Conservation (phyloP, 768 basidiomycete species). For the Gyrodon lividus region DNA sequence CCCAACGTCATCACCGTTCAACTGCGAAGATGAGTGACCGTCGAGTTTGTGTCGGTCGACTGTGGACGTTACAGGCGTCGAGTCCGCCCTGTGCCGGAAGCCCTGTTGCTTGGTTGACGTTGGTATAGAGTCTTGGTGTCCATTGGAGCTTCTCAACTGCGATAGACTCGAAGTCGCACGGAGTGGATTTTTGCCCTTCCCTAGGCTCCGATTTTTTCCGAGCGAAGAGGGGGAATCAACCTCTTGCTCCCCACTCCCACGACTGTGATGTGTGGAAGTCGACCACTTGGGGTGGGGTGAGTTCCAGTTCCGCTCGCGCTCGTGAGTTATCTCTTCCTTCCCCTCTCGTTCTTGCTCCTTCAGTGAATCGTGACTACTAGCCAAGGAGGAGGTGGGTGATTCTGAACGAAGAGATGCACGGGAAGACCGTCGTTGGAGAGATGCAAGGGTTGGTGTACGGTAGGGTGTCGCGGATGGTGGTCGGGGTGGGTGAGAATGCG, state of each 20-base stretch:
- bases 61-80: background rate
- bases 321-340: conserved; percentile 40
- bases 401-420: conserved; percentile 35
- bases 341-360: conserved; percentile 32
- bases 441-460: conserved; percentile 30
- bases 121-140: conserved; percentile 6
- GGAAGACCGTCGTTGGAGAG: conserved; percentile 35
- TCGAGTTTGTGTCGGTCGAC: background rate
- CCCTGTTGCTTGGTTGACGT: conserved; percentile 3
- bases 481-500: conserved; percentile 37
- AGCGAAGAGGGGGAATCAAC: conserved; percentile 14
- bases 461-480: conserved; percentile 41
- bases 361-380: conserved; percentile 34
- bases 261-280: conserved; percentile 16
- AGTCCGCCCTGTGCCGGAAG: background rate
- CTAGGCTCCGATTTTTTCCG: background rate
- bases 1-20: background rate
- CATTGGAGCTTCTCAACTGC: conserved; percentile 7
- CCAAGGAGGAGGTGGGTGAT: conserved; percentile 42
- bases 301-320: conserved; percentile 71
- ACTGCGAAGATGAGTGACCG: conserved; percentile 1
- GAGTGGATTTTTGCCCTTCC: conserved; percentile 7
- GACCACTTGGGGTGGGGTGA: conserved; percentile 61
- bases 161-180: conserved; percentile 22
- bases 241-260: conserved; percentile 5